Evolutionary conservation across 306 rosid genomes (phyloP).

Genomic region (Bauhinia variegata): DNA sequence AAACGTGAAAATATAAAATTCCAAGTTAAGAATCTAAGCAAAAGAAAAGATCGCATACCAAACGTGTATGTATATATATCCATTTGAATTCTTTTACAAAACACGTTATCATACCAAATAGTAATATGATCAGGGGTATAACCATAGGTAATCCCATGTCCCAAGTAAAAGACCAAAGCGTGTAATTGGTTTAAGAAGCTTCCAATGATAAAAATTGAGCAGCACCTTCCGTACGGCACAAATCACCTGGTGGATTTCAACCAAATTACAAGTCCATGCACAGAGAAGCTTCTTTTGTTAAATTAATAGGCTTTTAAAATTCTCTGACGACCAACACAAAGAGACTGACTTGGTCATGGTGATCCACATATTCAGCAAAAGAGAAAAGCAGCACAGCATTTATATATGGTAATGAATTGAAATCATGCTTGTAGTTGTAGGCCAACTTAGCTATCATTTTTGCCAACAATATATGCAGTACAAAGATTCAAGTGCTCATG

Average conservation of each 20-base stretch:
- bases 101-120: neutral
- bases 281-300: constrained; percentile 14
- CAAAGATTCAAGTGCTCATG: constrained; percentile 1
- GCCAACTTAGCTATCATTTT: constrained; percentile 15
- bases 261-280: neutral
- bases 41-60: too few relatives aligned
- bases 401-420: neutral
- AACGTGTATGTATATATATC: too few relatives aligned
- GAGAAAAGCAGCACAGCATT: constrained; percentile 16
- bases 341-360: too few relatives aligned
- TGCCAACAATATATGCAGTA: constrained; percentile 22
- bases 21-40: too few relatives aligned
- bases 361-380: constrained; percentile 12
- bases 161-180: too few relatives aligned
- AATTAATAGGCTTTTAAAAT: constrained; percentile 15
- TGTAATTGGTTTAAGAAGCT: neutral
- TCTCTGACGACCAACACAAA: neutral
- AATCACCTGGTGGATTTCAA: constrained; percentile 1
- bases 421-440: constrained; percentile 32
- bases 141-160: constrained; percentile 15
- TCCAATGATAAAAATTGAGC: neutral
- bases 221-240: constrained; percentile 15
- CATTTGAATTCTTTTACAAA: too few relatives aligned
- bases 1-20: too few relatives aligned
- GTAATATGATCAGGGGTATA: too few relatives aligned